Evolutionary conservation across 345 rosid species (phyloP), one percentile per base, ranked within the genome.

Genomic region (Gossypium sturtianum): DNA sequence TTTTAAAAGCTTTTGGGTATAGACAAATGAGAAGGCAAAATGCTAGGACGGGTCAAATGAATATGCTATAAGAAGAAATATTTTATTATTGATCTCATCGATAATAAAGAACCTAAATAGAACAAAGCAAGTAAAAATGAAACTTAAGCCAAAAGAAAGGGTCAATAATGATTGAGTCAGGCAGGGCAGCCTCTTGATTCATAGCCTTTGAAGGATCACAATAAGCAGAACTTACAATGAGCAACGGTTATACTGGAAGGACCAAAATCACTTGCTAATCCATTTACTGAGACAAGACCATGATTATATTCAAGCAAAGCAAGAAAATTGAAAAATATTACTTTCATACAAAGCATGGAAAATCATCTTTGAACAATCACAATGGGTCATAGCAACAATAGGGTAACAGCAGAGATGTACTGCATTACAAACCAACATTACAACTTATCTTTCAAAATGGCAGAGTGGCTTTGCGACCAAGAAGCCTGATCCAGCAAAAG

Each of bases 391-490:
- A 25, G 16, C 56, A 67, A 67, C 17, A 25, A 41, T 3, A 23
- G 9, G 23, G 13, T 25, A 49, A 27, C 45, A 17, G 44, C 23
- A 4, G 45, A 69, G 29, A 29, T 51, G 25, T 51, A 51, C 58
- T 16, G 25, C 34, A 45, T 45, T 45, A 11, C 20, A 66, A 19
- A 12, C 22, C 17, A 3, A 45, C 12, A 12, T 20, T 66, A 45
- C 11, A 66, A 12, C 53, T 11, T 44, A 27, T 69, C 72, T 69
- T 69, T 69, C 73, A 27, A 60, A 71, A 72, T 72, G 89, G 86
- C 89, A 87, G 89, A 87, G 86, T 87, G 86, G 90, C 83, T 80
- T 83, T 81, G 84, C 83, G 56, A 80, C 89, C 74, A 7, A 57
- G 53, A 76, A 64, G 29, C 20, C 60, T 29, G 70, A 20, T 52